Base-by-base conservation (phyloP, 148 eudicot species). In the Spergularia marina region DNA sequence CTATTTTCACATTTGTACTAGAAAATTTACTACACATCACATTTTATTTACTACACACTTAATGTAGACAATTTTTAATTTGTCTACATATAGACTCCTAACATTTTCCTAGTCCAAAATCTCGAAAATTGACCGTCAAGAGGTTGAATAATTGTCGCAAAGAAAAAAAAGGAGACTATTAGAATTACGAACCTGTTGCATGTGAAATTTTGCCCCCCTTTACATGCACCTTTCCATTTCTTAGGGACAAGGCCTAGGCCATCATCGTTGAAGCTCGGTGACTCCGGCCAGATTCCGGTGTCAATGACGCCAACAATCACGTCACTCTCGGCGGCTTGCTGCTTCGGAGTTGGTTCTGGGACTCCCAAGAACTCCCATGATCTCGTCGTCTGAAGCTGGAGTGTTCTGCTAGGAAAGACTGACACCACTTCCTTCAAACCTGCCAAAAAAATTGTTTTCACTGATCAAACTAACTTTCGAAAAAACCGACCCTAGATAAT, bases 321-420 rank as follows among this genome's bases (percentile, higher is more conserved):
- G 20, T 88, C 70, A 40, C 89, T 87, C 74, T 84, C 86, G 8
- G 62, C 49, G 13, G 1, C 23, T 14, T 10, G 21, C 5, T 72
- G 67, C 20, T 60, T 65, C 15, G 71, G 76, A 5, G 61, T 63
- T 15, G 47, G 70, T 53, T 76, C 65, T 0, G 80, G 47, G 0
- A 91, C 63, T 23, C 92, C 92, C 77, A 85, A 67, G 68, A 83
- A 85, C 72, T 90, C 89, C 96, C 96, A 90, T 0, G 96, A 91
- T 70, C 88, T 83, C 61, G 92, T 91, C 4, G 96, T 91, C 16
- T 81, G 85, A 70, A 79, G 83, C 10, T 84, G 54, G 13, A 85
- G 79, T 30, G 71, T 83, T 73, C 54, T 76, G 44, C 88, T 81
- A 12, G 86, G 85, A 55, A 89, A 87, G 11, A 84, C 83, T 14